Base-by-base conservation (phyloP, 164 flowering plant species). In the Tetrastigma voinierianum region DNA sequence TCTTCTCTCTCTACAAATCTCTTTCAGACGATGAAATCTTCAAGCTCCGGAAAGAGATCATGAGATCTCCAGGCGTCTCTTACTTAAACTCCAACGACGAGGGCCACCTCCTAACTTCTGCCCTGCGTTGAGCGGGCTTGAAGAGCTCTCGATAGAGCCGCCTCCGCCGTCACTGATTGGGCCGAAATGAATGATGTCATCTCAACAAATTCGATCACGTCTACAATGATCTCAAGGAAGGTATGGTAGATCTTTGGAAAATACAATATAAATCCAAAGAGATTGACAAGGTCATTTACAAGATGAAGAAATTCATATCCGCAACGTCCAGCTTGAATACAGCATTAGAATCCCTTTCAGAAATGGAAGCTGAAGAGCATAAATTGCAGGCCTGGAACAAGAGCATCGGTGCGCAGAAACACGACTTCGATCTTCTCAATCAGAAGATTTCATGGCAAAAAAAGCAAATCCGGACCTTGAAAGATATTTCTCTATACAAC, bases 81-180 rank as follows among this genome's bases (percentile, higher is more conserved):
- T 80, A 77, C 62, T 62, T 94, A 63, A 86, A 76, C 48, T 87
- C 93, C 25, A 45, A 51, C 0, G 91, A 94, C 56, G 87, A 86
- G 32, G 65, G 60, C 2, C 84, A 67, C 46, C 87, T 90, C 20
- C 70, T 90, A 15, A 61, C 62, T 19, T 19, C 85, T 94, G 16
- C 95, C 95, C 0, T 81, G 75, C 64, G 67, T 74, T 2, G 98
- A 93, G 73, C n/a, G 62, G 70, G 55, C 76, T 90, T 16, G 89
- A 87, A 25, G 90, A 89, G 14, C 82, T 93, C 9, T 93, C 9
- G 87, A 88, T 51, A 57, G 69, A 0, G 77, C 78, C 0, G 94
- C 87, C 2, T 10, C 12, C 7, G 69, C 76, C 17, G 82, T 90
- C 46, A 62, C 87, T 1, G 87, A 1, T 59, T 91, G 12, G 90